Conservation (phyloP, 129 eudicot genomes). For the Ambrosia artemisiifolia region DNA sequence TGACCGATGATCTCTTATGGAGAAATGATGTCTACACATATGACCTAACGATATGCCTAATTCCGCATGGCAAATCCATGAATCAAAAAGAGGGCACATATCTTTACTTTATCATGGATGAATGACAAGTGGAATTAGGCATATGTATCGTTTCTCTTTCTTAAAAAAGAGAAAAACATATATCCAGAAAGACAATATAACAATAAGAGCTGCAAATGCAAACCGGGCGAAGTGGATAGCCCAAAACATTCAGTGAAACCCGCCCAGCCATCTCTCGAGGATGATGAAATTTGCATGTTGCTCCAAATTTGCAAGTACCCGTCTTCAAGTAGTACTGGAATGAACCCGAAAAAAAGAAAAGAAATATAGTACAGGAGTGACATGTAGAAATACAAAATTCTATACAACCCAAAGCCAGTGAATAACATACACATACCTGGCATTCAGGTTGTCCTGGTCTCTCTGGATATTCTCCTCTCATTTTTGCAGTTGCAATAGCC, state of each 20-base stretch:
- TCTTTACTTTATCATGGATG: neutral
- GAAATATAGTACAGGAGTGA: slow-evolving; percentile 51
- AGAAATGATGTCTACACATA: neutral
- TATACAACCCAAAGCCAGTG: neutral
- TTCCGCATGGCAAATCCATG: neutral
- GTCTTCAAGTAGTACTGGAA: slow-evolving; percentile 78
- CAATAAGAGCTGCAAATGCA: slow-evolving; percentile 30
- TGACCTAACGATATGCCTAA: neutral
- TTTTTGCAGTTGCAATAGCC: slow-evolving; percentile 89
- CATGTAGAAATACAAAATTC: slow-evolving; percentile 6
- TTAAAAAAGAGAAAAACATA: neutral
- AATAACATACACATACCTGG: slow-evolving; percentile 40
- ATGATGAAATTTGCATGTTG: slow-evolving; percentile 95
- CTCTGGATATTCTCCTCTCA: slow-evolving; percentile 91
- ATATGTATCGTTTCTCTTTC: neutral
- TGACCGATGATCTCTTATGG: neutral
- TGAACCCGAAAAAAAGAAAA: neutral
- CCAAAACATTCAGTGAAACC: slow-evolving; percentile 73
- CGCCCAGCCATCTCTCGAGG: slow-evolving; percentile 89
- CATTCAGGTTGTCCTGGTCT: slow-evolving; percentile 88
- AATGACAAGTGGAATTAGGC: neutral
- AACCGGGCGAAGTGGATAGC: slow-evolving; percentile 99
- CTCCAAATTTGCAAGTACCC: slow-evolving; percentile 96
- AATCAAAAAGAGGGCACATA: neutral
- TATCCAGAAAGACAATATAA: slow-evolving; percentile 2